These are phyloP conservation scores for Tylopilus rubrobrunneus DNA, from an alignment of 768 basidiomycete genomes.

Conservation along the genomic window DNA sequence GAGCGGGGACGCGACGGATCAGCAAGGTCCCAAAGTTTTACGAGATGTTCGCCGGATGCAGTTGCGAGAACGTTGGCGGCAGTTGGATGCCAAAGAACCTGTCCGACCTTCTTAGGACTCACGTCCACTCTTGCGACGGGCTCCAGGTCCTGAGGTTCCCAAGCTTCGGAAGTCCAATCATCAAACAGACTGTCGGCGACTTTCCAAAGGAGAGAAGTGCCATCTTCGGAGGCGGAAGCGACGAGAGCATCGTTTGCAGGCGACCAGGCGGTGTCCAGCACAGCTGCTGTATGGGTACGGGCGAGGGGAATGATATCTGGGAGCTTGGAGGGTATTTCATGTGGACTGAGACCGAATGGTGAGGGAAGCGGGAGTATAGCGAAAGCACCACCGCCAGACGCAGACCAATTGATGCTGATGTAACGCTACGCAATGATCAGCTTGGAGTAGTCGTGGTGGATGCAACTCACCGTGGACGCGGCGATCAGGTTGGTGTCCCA, in stretches of 20 bases:
- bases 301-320: conserved; percentile 92
- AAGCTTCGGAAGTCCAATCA: conserved; percentile 80
- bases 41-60: conserved; percentile 76
- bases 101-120: conserved; percentile 86
- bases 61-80: conserved; percentile 83
- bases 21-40: conserved; percentile 91
- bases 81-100: conserved; percentile 91
- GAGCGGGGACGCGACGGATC: conserved; percentile 60
- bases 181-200: conserved; percentile 66
- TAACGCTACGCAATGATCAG: conserved; percentile 52
- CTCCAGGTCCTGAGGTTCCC: conserved; percentile 80
- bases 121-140: conserved; percentile 79
- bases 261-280: conserved; percentile 96
- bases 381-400: conserved; percentile 91
- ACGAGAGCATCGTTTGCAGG: conserved; percentile 90
- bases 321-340: conserved; percentile 66
- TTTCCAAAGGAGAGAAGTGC: conserved; percentile 90
- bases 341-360: conserved; percentile 51
- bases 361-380: conserved; percentile 87
- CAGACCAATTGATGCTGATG: conserved; percentile 91
- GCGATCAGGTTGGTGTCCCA: conserved; percentile 96
- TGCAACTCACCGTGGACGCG: conserved; percentile 61
- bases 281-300: conserved; percentile 77
- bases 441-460: background rate
- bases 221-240: conserved; percentile 92